Conservation (phyloP, 257 asterid species). For the Mentha longifolia region DNA sequence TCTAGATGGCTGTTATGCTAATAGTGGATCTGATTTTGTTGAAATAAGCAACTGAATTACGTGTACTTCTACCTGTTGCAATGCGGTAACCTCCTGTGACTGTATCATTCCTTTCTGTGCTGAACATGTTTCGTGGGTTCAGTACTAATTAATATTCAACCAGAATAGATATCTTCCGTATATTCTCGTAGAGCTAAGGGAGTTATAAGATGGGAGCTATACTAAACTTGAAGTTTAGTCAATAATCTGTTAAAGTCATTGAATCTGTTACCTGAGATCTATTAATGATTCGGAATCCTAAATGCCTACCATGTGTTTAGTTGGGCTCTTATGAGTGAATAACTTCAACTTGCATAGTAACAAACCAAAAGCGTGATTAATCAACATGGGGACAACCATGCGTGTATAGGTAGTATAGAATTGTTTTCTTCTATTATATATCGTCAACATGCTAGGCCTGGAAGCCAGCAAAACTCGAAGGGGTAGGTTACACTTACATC, state of each 20-base stretch:
- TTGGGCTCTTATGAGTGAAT: neutral
- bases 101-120: conserved; percentile 6
- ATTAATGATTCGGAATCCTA: neutral
- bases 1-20: conserved; percentile 7
- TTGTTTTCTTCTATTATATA: neutral
- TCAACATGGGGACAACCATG: too few species aligned
- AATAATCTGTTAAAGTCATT: neutral
- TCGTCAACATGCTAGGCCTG: neutral
- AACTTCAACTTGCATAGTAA: neutral
- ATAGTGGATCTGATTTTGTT: neutral
- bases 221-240: too few species aligned
- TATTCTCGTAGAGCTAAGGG: neutral
- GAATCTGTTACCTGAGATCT: conserved; percentile 9
- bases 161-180: neutral
- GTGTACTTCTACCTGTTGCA: conserved; percentile 23
- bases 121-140: neutral
- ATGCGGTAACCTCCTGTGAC: conserved; percentile 18
- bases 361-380: neutral
- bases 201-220: conserved; percentile 9
- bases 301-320: neutral
- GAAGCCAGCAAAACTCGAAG: conserved; percentile 1
- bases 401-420: neutral
- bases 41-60: conserved; percentile 1
- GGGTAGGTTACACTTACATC: neutral
- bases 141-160: too few species aligned